phyloP scores from a whole-genome alignment of 768 basidiomycete species.

The Suillus bovinus region DNA sequence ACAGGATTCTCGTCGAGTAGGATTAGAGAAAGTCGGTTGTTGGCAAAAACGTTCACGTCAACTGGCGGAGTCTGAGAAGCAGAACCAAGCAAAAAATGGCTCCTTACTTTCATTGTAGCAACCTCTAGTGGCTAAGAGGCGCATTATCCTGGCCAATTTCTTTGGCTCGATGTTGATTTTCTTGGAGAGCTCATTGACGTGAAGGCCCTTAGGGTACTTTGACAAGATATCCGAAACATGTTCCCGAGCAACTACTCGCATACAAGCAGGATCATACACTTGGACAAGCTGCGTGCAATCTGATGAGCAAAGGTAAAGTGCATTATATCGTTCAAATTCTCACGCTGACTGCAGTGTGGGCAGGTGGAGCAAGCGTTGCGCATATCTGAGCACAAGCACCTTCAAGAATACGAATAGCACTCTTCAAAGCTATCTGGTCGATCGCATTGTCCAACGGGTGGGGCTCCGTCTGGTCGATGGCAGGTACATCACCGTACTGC shows the following conservation, averaged over 20 bases:
- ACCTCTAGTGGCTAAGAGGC: conserved; percentile 27
- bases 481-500: too few relatives aligned
- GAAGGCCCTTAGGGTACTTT: conserved; percentile 30
- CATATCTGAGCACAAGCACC: too few relatives aligned
- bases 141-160: conserved; percentile 21
- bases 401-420: too few relatives aligned
- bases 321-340: conserved; percentile 1
- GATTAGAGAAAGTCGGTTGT: conserved; percentile 30
- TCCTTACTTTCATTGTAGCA: conserved; percentile 32
- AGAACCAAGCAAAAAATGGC: not conserved
- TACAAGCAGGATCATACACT: conserved; percentile 28
- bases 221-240: conserved; percentile 29
- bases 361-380: conserved; percentile 29
- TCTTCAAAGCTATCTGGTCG: too few relatives aligned
- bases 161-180: conserved; percentile 20
- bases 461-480: too few relatives aligned
- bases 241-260: conserved; percentile 30
- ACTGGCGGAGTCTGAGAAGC: conserved; percentile 23
- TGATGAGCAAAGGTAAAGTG: not conserved
- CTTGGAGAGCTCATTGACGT: conserved; percentile 29
- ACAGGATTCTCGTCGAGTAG: conserved; percentile 18
- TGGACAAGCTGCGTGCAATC: conserved; percentile 21
- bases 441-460: too few relatives aligned
- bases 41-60: conserved; percentile 30
- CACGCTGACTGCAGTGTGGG: conserved; percentile 34